phyloP scores from a whole-genome alignment of 768 basidiomycete genomes.

The Mycena haematopus region DNA sequence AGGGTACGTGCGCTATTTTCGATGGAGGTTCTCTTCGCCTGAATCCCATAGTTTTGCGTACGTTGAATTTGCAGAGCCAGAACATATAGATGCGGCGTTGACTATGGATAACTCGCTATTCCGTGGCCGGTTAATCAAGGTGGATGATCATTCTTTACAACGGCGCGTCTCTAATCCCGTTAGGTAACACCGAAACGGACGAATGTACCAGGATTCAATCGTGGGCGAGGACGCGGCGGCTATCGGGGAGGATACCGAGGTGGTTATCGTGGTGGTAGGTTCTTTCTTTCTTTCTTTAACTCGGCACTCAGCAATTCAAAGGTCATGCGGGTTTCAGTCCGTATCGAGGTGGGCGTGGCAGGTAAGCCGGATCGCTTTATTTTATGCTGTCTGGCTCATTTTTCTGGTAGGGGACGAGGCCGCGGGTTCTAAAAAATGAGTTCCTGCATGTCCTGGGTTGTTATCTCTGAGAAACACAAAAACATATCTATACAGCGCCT shows the following conservation, averaged over 20 bases:
- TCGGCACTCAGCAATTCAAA: constrained; percentile 1
- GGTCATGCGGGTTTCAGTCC: constrained; percentile 62
- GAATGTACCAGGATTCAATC: constrained; percentile 91
- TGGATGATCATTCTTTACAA: constrained; percentile 35
- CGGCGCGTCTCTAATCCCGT: background rate
- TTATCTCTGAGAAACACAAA: constrained; percentile 19
- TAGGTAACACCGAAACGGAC: constrained; percentile 96
- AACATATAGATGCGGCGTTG: constrained; percentile 88
- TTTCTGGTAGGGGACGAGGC: constrained; percentile 63
- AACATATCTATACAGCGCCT: constrained; percentile 27
- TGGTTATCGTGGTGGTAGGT: constrained; percentile 53
- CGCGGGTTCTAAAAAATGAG: constrained; percentile 64
- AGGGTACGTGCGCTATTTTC: constrained; percentile 61
- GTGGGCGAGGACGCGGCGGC: constrained; percentile 62
- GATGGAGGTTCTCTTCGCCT: constrained; percentile 14
- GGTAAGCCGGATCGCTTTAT: constrained; percentile 52
- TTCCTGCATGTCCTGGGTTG: background rate
- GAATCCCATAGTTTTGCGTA: constrained; percentile 81
- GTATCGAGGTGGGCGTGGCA: constrained; percentile 72
- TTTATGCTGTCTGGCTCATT: background rate
- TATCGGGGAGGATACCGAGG: constrained; percentile 67
- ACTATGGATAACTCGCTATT: constrained; percentile 97
- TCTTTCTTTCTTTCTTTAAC: background rate
- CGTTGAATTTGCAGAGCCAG: constrained; percentile 96
- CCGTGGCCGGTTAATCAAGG: constrained; percentile 92